Percentiles rank a stretch among this genome's conserved stretches.
These are phyloP conservation scores for Annulohypoxylon maeteangense DNA, from an alignment of 495 filamentous ascomycete species.

Conservation along the genomic window DNA sequence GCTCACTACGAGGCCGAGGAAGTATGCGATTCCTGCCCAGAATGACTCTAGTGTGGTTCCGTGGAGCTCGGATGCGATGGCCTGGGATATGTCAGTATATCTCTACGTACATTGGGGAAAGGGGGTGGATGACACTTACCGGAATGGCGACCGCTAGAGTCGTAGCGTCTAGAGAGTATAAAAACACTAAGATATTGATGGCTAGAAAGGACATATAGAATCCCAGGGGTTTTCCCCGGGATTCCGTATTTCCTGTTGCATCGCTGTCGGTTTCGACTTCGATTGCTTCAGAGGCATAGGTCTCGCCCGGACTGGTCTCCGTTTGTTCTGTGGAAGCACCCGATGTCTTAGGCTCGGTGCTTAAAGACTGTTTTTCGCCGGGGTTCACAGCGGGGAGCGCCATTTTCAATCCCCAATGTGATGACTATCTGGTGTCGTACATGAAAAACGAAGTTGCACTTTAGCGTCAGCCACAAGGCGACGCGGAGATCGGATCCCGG, in stretches of 20 bases:
- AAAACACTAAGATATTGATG: slow-evolving; percentile 35
- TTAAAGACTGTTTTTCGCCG: background rate
- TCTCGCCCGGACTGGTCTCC: background rate
- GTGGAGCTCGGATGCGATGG: slow-evolving; percentile 56
- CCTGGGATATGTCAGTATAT: slow-evolving; percentile 36
- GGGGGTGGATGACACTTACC: slow-evolving; percentile 12
- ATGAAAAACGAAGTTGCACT: background rate
- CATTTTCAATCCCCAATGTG: slow-evolving; percentile 4
- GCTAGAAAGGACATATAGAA: slow-evolving; percentile 40
- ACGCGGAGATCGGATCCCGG: background rate
- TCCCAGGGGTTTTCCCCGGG: slow-evolving; percentile 23
- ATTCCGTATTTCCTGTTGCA: background rate
- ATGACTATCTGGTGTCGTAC: background rate
- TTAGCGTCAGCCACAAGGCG: background rate
- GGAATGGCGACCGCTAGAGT: slow-evolving; percentile 39
- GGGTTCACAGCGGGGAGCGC: background rate
- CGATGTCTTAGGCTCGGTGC: slow-evolving; percentile 21
- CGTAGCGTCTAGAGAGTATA: slow-evolving; percentile 37
- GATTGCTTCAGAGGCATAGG: slow-evolving; percentile 5
- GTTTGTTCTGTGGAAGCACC: slow-evolving; percentile 12
- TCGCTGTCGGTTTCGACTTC: slow-evolving; percentile 15
- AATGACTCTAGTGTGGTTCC: slow-evolving; percentile 68
- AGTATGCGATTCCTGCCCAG: slow-evolving; percentile 67
- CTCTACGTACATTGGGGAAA: background rate
- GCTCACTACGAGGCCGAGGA: slow-evolving; percentile 60